Evolutionary conservation across 1,284 basidiomycete genomes (phyloP).

Genomic region (Phellinidium pouzarii): DNA sequence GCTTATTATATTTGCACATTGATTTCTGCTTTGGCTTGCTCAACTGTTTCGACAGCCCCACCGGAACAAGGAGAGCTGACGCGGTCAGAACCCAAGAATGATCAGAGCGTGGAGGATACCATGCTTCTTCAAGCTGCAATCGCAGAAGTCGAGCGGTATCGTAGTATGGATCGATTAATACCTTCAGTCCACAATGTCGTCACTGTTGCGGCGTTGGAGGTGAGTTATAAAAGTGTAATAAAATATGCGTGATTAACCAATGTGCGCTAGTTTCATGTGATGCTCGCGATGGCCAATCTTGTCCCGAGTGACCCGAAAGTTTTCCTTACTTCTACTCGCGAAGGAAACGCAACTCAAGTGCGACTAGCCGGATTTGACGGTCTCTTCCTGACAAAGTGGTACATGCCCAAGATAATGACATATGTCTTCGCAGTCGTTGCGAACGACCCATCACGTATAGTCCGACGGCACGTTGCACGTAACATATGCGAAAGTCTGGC

Average conservation of each 20-base stretch:
- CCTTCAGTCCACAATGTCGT: slow-evolving; percentile 94
- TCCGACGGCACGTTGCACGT: slow-evolving; percentile 84
- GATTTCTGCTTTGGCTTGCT: slow-evolving; percentile 76
- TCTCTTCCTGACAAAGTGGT: slow-evolving; percentile 88
- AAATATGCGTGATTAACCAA: slow-evolving; percentile 13
- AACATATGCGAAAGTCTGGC: slow-evolving; percentile 85
- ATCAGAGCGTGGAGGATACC: slow-evolving; percentile 59
- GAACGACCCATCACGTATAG: slow-evolving; percentile 75
- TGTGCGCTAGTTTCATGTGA: slow-evolving; percentile 64
- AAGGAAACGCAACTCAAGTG: slow-evolving; percentile 90
- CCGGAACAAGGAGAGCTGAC: slow-evolving; percentile 75
- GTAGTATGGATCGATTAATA: slow-evolving; percentile 92
- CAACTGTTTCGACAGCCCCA: slow-evolving; percentile 64
- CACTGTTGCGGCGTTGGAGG: slow-evolving; percentile 85
- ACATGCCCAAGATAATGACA: slow-evolving; percentile 73
- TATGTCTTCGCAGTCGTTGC: slow-evolving; percentile 90
- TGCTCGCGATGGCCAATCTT: slow-evolving; percentile 74
- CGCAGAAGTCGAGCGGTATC: slow-evolving; percentile 83
- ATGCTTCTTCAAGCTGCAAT: slow-evolving; percentile 66
- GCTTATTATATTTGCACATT: slow-evolving; percentile 87
- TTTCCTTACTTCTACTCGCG: slow-evolving; percentile 87
- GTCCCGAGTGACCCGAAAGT: slow-evolving; percentile 75
- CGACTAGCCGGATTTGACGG: slow-evolving; percentile 92
- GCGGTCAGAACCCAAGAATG: slow-evolving; percentile 55
- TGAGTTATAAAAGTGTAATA: slow-evolving; percentile 31